These are phyloP conservation scores for Xylaria venustula DNA, from an alignment of 495 filamentous ascomycete species.

Conservation along the genomic window DNA sequence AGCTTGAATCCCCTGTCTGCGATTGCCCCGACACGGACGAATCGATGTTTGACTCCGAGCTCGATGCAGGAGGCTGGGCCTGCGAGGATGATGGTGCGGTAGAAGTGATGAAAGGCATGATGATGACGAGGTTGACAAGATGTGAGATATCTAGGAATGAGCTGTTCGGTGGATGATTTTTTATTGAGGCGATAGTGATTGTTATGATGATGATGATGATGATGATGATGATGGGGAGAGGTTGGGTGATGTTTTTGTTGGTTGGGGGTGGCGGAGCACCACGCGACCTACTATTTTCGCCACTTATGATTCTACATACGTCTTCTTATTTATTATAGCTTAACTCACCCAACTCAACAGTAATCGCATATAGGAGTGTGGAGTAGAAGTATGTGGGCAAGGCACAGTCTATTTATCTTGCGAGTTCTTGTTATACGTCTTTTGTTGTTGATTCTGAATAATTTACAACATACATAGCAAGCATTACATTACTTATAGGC, in stretches of 20 bases:
- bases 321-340: too few relatives aligned
- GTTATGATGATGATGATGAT: too few relatives aligned
- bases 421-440: too few relatives aligned
- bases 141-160: not conserved
- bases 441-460: too few relatives aligned
- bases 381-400: too few relatives aligned
- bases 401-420: too few relatives aligned
- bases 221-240: not conserved
- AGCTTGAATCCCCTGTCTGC: not conserved
- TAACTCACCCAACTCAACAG: too few relatives aligned
- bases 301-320: too few relatives aligned
- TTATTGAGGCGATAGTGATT: too few relatives aligned
- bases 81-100: not conserved
- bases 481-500: too few relatives aligned
- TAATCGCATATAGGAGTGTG: too few relatives aligned
- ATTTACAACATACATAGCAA: too few relatives aligned
- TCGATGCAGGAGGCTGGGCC: not conserved
- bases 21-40: slow-evolving; percentile 3
- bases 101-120: slow-evolving; percentile 1
- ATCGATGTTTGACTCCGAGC: not conserved
- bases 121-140: not conserved
- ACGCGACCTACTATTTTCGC: not conserved
- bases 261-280: not conserved
- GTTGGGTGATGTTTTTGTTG: not conserved
- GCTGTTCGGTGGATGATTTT: not conserved